Evolutionary conservation across 352 stramenopile species (phyloP), one percentile per base, ranked within the genome.

Genomic region (Blastocystis sp.): DNA sequence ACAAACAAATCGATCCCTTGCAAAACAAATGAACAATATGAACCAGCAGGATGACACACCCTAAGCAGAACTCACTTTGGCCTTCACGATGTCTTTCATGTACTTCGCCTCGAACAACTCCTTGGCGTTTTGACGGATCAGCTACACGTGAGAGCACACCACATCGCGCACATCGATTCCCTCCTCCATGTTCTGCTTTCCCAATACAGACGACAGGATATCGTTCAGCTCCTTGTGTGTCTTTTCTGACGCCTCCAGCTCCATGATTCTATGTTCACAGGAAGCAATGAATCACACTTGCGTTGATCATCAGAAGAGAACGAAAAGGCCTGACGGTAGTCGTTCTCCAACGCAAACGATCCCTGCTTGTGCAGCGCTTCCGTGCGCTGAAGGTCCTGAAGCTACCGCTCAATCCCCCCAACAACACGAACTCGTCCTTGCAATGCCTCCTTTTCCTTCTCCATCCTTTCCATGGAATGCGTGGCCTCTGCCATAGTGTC

Each of bases 61-160:
- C 1, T 19, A n/a, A 10, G 55, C n/a, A 39, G 74, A 55, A 29
- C 60, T 62, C 29, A 85, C 29, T 3, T 41, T 31, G 16, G 74
- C 55, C 1, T 85, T 85, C 74, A 85, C 50, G 19, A 85, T 35
- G 41, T 69, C 74, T 45, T 85, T 85, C 61, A 85, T 21, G 45
- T 85, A 85, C n/a, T 41, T 51, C n/a, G 74, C 74, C 31, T 85
- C 50, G 61, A 85, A 85, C 3, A 85, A 26, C 60, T 85, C 19
- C n/a, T 51, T 85, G 51, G 45, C 74, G 60, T 85, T 85, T 2
- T 67, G 31, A 69, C 74, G 74, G 13, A 85, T 85, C 51, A 85
- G 21, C 74, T 85, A 51, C 21, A 41, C 24, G 65, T 29, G 10
- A 85, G 9, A 1, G 10, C 3, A 35, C 16, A 50, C n/a, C 0